Evolutionary conservation across 495 filamentous ascomycete species (phyloP).

Genomic region (Cryomyces antarcticus): DNA sequence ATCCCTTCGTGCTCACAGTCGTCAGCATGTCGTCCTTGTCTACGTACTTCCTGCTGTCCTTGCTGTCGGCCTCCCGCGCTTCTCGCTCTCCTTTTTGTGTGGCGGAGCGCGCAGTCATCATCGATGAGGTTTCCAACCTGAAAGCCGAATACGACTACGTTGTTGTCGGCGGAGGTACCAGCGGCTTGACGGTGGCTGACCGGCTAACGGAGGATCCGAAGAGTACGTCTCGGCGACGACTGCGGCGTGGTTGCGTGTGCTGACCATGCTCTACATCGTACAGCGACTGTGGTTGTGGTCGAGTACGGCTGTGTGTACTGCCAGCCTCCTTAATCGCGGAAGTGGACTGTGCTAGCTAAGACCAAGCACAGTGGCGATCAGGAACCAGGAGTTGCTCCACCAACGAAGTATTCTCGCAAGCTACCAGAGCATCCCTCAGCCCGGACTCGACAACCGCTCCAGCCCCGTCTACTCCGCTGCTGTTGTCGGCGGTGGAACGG

Average conservation of each 20-base stretch:
- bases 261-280: no score
- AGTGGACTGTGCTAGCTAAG: no score
- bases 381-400: no score
- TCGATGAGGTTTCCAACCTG: background rate
- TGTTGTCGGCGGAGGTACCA: conserved; percentile 5
- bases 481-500: conserved; percentile 21
- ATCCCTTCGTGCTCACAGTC: no score
- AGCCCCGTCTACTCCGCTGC: conserved; percentile 18
- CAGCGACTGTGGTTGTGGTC: no score
- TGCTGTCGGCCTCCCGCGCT: background rate
- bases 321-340: no score
- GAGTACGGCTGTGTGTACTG: no score
- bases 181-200: conserved; percentile 3
- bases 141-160: conserved; percentile 3
- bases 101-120: background rate
- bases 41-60: no score
- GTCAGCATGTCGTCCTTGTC: no score
- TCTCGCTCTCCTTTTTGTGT: background rate
- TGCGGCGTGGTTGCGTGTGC: no score
- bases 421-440: conserved; percentile 17
- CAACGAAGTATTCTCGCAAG: no score
- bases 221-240: background rate
- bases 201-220: conserved; percentile 5
- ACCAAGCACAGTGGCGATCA: no score
- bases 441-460: conserved; percentile 19